Evolutionary conservation across 805 yeast genomes (phyloP).

Genomic region (Metschnikowia similis): DNA sequence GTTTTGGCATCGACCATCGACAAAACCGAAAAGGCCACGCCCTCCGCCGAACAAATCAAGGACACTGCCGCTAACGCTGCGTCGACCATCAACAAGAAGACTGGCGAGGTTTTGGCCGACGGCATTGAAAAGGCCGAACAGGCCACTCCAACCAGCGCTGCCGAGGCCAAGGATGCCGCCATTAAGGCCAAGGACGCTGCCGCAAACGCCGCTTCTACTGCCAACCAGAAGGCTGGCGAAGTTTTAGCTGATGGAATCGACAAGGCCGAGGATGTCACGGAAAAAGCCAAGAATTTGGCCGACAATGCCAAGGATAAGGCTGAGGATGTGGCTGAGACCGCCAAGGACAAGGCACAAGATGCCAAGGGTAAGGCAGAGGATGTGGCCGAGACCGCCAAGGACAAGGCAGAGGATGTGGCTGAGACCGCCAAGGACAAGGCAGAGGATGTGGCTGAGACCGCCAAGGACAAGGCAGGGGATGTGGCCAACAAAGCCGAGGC

Average conservation of each 20-base stretch:
- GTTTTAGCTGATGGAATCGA: constrained; percentile 31
- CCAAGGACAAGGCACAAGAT: constrained; percentile 18
- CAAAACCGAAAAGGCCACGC: constrained; percentile 26
- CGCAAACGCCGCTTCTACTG: constrained; percentile 1
- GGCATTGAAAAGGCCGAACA: constrained; percentile 26
- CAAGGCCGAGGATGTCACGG: constrained; percentile 17
- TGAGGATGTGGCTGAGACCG: constrained; percentile 13
- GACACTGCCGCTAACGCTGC: constrained; percentile 21
- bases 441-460: not conserved
- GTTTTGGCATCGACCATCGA: constrained; percentile 39
- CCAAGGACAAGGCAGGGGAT: constrained; percentile 11
- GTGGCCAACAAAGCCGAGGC: constrained; percentile 11
- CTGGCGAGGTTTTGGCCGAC: constrained; percentile 31
- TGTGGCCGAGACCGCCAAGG: constrained; percentile 16
- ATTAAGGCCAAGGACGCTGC: constrained; percentile 3
- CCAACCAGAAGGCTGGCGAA: constrained; percentile 26
- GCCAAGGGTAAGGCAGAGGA: constrained; percentile 12
- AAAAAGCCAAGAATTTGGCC: constrained; percentile 12
- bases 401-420: not conserved
- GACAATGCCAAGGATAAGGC: constrained; percentile 10
- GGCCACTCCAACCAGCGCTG: constrained; percentile 6
- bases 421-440: constrained; percentile 1
- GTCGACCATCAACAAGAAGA: constrained; percentile 23
- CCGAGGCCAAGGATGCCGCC: constrained; percentile 9
- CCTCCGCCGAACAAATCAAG: constrained; percentile 16